Percentiles rank a stretch among this genome's conserved stretches.
Conservation (phyloP, 805 yeast species). For the Yamadazyma takamatsuzukensis region DNA sequence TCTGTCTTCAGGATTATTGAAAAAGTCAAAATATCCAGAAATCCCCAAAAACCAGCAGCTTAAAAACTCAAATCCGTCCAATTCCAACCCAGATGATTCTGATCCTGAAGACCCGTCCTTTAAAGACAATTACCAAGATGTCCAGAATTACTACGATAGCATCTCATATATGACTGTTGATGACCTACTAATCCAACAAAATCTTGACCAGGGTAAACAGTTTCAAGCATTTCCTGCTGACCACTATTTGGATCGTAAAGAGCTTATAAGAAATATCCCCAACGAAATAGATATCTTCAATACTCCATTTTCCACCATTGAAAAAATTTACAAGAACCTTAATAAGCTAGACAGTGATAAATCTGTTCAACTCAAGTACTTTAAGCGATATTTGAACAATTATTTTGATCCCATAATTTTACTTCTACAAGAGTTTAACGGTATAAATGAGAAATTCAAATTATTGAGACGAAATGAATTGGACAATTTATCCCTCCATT, state of each 20-base stretch:
- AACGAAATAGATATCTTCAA: constrained; percentile 32
- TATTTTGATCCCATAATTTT: constrained; percentile 28
- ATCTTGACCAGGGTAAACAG: constrained; percentile 32
- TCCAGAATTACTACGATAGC: constrained; percentile 20
- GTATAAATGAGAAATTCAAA: constrained; percentile 33
- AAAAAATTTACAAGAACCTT: constrained; percentile 28
- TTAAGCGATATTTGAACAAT: constrained; percentile 27
- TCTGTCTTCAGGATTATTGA: too few relatives aligned
- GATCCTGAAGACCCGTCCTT: too few relatives aligned
- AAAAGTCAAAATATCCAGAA: neutral
- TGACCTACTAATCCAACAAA: constrained; percentile 32
- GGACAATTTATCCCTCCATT: constrained; percentile 22
- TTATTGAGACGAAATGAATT: constrained; percentile 33
- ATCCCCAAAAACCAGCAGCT: neutral
- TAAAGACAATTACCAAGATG: constrained; percentile 3
- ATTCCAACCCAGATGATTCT: neutral
- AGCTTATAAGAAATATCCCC: constrained; percentile 28
- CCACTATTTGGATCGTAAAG: constrained; percentile 32
- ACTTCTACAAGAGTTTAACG: constrained; percentile 32
- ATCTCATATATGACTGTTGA: constrained; percentile 36
- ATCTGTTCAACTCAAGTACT: constrained; percentile 34
- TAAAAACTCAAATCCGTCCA: neutral
- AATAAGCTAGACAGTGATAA: constrained; percentile 33
- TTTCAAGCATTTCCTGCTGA: constrained; percentile 31
- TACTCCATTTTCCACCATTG: constrained; percentile 26